phyloP scores from a whole-genome alignment of 176 grass and related monocot genomes.

The Areca catechu region DNA sequence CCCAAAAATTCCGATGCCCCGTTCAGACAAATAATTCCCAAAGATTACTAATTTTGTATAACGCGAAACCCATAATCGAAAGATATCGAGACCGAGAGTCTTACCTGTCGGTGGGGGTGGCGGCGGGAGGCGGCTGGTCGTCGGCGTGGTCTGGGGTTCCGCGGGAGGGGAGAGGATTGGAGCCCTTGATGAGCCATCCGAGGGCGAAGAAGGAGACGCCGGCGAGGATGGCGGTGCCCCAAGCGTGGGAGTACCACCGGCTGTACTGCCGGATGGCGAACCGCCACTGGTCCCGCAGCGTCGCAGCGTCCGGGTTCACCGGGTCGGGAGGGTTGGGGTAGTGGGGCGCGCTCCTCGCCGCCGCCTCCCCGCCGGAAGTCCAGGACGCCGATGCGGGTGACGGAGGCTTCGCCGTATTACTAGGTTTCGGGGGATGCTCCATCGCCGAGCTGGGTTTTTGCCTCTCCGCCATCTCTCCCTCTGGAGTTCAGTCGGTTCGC shows the following conservation, averaged over 20 bases:
- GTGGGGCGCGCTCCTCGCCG: not conserved
- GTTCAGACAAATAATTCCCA: too few species aligned
- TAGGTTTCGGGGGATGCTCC: conserved; percentile 22
- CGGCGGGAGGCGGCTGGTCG: not conserved
- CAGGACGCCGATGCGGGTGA: not conserved
- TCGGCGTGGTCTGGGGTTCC: not conserved
- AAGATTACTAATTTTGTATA: too few species aligned
- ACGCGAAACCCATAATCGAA: too few species aligned
- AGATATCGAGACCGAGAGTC: too few species aligned
- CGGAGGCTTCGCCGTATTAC: not conserved
- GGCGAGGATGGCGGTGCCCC: conserved; percentile 87
- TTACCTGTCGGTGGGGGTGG: not conserved
- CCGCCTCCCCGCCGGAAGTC: conserved; percentile 3
- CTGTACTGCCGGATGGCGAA: conserved; percentile 84
- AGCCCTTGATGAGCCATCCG: conserved; percentile 72
- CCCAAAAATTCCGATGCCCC: too few species aligned
- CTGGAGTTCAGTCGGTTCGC: too few species aligned
- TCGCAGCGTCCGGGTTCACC: conserved; percentile 51
- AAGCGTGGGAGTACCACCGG: conserved; percentile 88
- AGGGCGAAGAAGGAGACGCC: conserved; percentile 58
- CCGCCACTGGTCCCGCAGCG: conserved; percentile 79
- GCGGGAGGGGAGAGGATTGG: conserved; percentile 66
- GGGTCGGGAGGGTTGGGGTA: conserved; percentile 74
- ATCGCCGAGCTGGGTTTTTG: too few species aligned
- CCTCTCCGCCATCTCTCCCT: too few species aligned